Conservation (phyloP, 2,329 filamentous ascomycete genomes). For the Penicillium verrucosum region DNA sequence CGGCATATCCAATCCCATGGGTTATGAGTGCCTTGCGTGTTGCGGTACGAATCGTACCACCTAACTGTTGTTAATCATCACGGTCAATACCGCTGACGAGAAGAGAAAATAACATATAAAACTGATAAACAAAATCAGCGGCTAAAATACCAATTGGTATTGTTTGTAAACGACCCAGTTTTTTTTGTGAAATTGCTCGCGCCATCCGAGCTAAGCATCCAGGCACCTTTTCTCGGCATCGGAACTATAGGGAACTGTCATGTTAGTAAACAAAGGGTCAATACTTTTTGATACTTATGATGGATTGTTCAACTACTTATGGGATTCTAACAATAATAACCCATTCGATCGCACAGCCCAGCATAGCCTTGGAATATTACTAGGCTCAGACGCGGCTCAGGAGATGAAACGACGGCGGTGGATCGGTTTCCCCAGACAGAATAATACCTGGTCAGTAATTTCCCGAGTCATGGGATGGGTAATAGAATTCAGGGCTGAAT, state of each 20-base stretch:
- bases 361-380: constrained; percentile 5
- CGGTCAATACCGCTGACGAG: neutral
- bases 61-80: neutral
- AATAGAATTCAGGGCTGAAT: constrained; percentile 6
- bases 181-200: neutral
- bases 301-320: neutral
- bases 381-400: constrained; percentile 11
- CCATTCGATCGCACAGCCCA: neutral
- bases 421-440: constrained; percentile 9
- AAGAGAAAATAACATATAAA: neutral
- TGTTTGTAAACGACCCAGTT: neutral
- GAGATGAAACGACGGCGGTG: constrained; percentile 11
- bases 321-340: neutral
- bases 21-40: neutral
- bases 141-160: neutral
- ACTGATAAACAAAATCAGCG: neutral
- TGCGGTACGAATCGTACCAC: neutral
- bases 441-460: neutral
- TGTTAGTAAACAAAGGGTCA: neutral
- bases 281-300: neutral
- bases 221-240: neutral
- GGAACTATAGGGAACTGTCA: neutral
- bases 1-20: neutral
- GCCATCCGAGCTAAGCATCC: constrained; percentile 6
- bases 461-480: neutral